Percentiles rank a stretch among this genome's conserved stretches.
Conservation (phyloP, 495 filamentous ascomycete genomes). For the Echria macrotheca region DNA sequence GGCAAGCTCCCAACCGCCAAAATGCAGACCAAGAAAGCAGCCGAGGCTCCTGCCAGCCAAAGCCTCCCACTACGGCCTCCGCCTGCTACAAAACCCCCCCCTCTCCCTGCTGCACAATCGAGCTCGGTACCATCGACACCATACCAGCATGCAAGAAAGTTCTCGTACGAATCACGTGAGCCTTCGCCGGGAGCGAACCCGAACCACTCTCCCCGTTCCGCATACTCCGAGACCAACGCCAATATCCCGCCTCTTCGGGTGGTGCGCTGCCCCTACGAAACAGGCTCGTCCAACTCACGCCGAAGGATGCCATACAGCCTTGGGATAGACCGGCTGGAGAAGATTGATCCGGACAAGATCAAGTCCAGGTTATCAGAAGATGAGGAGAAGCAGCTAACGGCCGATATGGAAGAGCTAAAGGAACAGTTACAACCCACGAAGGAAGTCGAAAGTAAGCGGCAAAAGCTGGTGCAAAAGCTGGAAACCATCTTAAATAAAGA, state of each 20-base stretch:
- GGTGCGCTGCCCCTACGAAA: conserved; percentile 76
- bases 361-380: conserved; percentile 59
- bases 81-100: conserved; percentile 24
- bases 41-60: conserved; percentile 23
- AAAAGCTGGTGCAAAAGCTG: conserved; percentile 74
- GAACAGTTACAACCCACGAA: conserved; percentile 75
- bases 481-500: conserved; percentile 79
- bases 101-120: conserved; percentile 56
- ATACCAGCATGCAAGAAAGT: conserved; percentile 78
- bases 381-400: conserved; percentile 71
- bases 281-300: conserved; percentile 37
- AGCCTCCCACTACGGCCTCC: conserved; percentile 30
- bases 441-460: conserved; percentile 69
- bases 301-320: conserved; percentile 87
- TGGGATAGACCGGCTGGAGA: conserved; percentile 68
- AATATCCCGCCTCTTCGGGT: conserved; percentile 60
- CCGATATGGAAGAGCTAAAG: conserved; percentile 79
- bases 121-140: conserved; percentile 93
- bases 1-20: conserved; percentile 41
- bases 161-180: conserved; percentile 77
- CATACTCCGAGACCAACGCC: conserved; percentile 79
- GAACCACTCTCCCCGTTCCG: conserved; percentile 84
- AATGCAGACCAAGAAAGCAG: conserved; percentile 44
- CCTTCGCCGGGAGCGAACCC: conserved; percentile 71
- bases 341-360: conserved; percentile 60